Evolutionary conservation across 257 asterid species (phyloP), one percentile per base, ranked within the genome.

Genomic region (Salvia rosmarinus): DNA sequence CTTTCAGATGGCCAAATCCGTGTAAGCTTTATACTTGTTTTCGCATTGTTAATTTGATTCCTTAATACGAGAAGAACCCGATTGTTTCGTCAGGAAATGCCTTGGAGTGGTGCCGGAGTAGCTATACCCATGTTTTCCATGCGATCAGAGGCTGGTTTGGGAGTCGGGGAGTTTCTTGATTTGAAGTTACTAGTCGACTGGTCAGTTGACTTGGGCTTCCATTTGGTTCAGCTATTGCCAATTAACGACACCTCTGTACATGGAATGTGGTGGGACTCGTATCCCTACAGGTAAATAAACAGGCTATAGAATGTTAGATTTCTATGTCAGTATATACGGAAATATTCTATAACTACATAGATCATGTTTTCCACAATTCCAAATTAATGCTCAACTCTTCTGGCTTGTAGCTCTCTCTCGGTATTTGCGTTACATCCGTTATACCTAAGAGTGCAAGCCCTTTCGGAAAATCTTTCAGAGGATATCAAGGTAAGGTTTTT

Each of bases 211-310:
- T 91, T 90, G 23, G 96, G 99, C 64, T 95, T 91, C 80, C 99
- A 95, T 78, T 84, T 95, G 86, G 95, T 91, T 80, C 99, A 95
- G 85, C 88, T 91, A 54, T 81, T 95, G 87, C 99, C 99, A 20
- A 85, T 95, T 54, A 91, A 95, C 54, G 99, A 95, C 80, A 95
- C 99, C 56, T 95, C 99, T n/a, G 99, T 95, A 30, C 82, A 95
- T 40, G 73, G 80, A 73, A 95, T 91, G 99, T 95, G 99, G 99
- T 95, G 98, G 98, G 99, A 95, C 84, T 95, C 99, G 16, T 95
- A 95, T 80, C 98, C 99, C 20, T 95, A 95, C 90, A 95, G 99
- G 99, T 95, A 79, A 75, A 69, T 28, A 13, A 62, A 42, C 11
- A 20, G 59, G 58, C 58, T 19, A 42, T n/a, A 11, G 3, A 59